A percentile compares a stretch with the other conserved stretches of the same genome.
Evolutionary conservation across 495 filamentous ascomycete species (phyloP).

Genomic region (Penicillium desertorum): DNA sequence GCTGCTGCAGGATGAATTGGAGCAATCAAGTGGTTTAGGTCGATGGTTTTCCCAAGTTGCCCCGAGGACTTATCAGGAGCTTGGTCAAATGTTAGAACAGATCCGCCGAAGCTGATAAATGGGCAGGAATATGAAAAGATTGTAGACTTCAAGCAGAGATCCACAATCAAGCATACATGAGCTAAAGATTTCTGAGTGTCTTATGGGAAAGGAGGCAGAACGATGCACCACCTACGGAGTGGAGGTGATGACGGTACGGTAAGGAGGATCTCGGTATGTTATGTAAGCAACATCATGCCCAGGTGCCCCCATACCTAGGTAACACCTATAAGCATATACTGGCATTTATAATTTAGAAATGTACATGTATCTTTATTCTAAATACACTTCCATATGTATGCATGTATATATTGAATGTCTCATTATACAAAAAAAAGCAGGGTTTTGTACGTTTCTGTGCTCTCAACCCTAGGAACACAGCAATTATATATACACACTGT

Average conservation of each 20-base stretch:
- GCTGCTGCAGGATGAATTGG: conserved; percentile 11
- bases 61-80: conserved; percentile 23
- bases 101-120: neutral
- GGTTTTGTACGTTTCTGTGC: no score
- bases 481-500: no score
- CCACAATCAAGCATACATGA: conserved; percentile 7
- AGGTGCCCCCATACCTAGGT: no score
- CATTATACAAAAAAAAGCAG: no score
- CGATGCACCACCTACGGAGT: conserved; percentile 14
- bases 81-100: conserved; percentile 9
- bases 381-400: no score
- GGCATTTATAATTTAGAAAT: neutral
- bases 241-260: conserved; percentile 31
- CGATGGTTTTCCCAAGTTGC: conserved; percentile 9
- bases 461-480: neutral
- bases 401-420: no score
- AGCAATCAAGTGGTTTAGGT: conserved; percentile 16
- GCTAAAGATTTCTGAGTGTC: neutral
- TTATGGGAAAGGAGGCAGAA: conserved; percentile 14
- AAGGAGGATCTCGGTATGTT: conserved; percentile 12
- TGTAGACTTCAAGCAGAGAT: neutral
- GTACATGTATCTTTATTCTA: no score
- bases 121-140: no score
- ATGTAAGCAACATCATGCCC: conserved; percentile 25
- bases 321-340: neutral